Percentiles rank a stretch among this genome's conserved stretches.
phyloP scores from a whole-genome alignment of 2,329 filamentous ascomycete genomes.

The Acrodontium crateriforme region DNA sequence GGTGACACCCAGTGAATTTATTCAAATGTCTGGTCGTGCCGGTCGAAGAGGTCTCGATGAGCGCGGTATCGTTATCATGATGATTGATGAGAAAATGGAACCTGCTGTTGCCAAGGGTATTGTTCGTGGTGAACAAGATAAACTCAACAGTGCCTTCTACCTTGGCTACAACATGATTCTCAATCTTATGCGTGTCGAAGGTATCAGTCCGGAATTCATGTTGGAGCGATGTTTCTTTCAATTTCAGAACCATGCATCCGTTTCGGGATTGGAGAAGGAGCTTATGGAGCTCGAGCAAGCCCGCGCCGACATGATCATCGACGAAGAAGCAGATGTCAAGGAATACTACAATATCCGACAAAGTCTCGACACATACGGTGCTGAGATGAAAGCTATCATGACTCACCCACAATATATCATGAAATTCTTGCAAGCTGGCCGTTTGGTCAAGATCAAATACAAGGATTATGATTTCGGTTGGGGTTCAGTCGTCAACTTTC shows the following conservation, averaged over 20 bases:
- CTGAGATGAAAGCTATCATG: constrained; percentile 83
- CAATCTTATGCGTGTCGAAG: constrained; percentile 92
- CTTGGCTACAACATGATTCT: constrained; percentile 99
- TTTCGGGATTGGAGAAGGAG: constrained; percentile 71
- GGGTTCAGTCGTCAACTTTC: constrained; percentile 74
- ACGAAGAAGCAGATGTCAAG: constrained; percentile 76
- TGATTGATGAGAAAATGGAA: constrained; percentile 95
- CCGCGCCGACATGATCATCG: constrained; percentile 58
- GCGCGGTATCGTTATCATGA: constrained; percentile 98
- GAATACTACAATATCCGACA: constrained; percentile 88
- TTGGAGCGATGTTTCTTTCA: constrained; percentile 96
- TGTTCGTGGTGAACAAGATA: constrained; percentile 91
- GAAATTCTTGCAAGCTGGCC: constrained; percentile 75
- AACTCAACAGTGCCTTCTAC: constrained; percentile 94
- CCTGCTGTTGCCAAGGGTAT: constrained; percentile 88
- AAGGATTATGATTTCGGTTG: constrained; percentile 76
- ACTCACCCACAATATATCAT: constrained; percentile 80
- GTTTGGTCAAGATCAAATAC: constrained; percentile 74
- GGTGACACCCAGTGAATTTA: constrained; percentile 88
- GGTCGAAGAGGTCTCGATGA: constrained; percentile 95
- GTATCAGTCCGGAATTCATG: constrained; percentile 98
- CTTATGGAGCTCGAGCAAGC: constrained; percentile 65
- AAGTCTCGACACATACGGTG: constrained; percentile 67
- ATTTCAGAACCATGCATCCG: constrained; percentile 88
- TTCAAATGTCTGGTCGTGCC: constrained; percentile 96